These are phyloP conservation scores for Colletotrichum paranaense DNA, from an alignment of 2,329 filamentous ascomycete species.

Conservation along the genomic window DNA sequence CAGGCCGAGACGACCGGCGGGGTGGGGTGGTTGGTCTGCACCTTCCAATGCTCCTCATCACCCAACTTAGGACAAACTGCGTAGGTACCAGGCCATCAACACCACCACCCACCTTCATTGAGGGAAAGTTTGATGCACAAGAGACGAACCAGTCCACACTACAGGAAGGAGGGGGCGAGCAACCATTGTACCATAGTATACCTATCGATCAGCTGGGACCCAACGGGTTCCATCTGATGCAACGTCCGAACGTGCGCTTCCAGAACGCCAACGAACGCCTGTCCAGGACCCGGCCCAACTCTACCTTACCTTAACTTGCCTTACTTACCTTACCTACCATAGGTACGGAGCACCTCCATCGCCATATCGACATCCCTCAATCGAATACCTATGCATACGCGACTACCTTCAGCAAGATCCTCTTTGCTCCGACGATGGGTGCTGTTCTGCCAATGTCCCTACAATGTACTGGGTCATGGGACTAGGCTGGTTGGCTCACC, in stretches of 20 bases:
- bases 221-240: not conserved
- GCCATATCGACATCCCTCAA: not conserved
- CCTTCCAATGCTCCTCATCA: too few relatives aligned
- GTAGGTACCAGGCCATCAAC: not conserved
- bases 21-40: slow-evolving; percentile 21
- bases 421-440: not conserved
- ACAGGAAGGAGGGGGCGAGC: not conserved
- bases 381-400: not conserved
- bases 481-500: slow-evolving; percentile 8
- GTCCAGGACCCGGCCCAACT: not conserved
- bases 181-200: too few relatives aligned
- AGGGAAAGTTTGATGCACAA: not conserved
- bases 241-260: not conserved
- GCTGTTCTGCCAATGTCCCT: not conserved
- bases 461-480: not conserved
- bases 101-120: not conserved
- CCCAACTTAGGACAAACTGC: not conserved
- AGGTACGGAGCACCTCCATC: too few relatives aligned
- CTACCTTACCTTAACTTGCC: not conserved
- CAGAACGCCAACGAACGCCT: not conserved
- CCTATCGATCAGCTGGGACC: not conserved
- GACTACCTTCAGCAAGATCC: not conserved
- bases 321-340: not conserved
- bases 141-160: not conserved
- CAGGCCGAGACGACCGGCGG: slow-evolving; percentile 28